Conservation (phyloP, 202 grass and related monocot species). For the Setaria italica region DNA sequence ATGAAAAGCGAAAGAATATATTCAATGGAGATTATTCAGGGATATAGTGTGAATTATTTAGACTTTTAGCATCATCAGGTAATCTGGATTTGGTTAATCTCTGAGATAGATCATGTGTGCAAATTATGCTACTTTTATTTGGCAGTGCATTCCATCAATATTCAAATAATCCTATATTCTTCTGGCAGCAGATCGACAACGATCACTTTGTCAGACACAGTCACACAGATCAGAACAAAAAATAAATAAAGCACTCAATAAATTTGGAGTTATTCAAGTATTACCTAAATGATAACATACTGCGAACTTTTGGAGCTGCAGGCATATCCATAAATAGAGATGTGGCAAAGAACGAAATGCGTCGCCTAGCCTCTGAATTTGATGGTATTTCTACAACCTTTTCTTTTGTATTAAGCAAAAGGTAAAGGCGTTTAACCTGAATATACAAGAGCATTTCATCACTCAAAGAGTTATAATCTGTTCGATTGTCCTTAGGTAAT, state of each 20-base stretch:
- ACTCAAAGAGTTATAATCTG: conserved; percentile 21
- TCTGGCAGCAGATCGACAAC: background rate
- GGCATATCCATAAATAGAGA: conserved; percentile 99
- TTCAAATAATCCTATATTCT: conserved; percentile 3
- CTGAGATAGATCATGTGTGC: background rate
- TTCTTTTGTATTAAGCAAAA: conserved; percentile 89
- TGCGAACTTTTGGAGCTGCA: conserved; percentile 80
- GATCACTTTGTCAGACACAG: background rate
- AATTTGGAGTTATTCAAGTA: conserved; percentile 10
- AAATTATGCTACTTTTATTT: conserved; percentile 10
- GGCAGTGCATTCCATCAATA: background rate
- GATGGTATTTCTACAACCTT: conserved; percentile 76
- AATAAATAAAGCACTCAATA: background rate
- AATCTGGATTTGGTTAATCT: conserved; percentile 8
- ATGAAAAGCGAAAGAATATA: background rate
- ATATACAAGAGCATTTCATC: conserved; percentile 30
- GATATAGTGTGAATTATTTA: conserved; percentile 4
- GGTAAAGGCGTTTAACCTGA: conserved; percentile 85
- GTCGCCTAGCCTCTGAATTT: conserved; percentile 80
- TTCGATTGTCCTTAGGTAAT: conserved; percentile 22
- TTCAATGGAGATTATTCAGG: conserved; percentile 7
- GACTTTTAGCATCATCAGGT: conserved; percentile 1
- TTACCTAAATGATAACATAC: conserved; percentile 98
- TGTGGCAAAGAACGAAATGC: conserved; percentile 92
- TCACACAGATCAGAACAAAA: conserved; percentile 2